Evolutionary conservation across 2,329 filamentous ascomycete genomes (phyloP), one percentile per base, ranked within the genome.

Genomic region (Claviceps humidiphila): DNA sequence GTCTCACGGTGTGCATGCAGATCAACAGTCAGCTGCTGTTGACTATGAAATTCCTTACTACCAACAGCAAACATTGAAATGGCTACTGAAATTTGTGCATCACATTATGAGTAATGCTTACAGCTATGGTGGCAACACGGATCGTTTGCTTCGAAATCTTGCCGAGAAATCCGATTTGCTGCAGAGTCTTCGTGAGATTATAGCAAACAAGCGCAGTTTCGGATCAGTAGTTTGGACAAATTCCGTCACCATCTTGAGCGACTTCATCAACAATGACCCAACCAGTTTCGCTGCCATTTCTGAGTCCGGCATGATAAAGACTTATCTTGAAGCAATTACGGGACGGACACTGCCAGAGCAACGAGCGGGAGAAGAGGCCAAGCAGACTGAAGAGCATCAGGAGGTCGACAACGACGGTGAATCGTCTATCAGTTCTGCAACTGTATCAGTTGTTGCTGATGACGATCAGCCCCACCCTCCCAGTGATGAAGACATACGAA

Each of bases 251-350:
- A 91, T 96, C 53, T 74, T 98, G 49, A 93, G 88, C 63, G 91
- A 89, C 60, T 98, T 98, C 67, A 95, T 99, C 61, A 94, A 99
- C 69, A 96, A 97, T 63, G 93, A 98, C 62, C 93, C 93, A 0
- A 98, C 93, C 0, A 98, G 93, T 66, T 98, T 95, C 65, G 85
- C 89, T 30, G 89, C 95, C 24, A 93, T 99, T 58, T 89, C 88
- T 14, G 93, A 99, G 69, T 91, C 93, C 49, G 89, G 89, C 22
- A 77, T 98, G 59, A 90, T 93, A 61, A 85, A 85, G 64, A 87
- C 83, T 50, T 85, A 96, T 54, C 75, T 99, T 14, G 84, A 91
- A 66, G 82, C 90, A 3, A 79, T 97, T 51, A 94, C 82, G 1
- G 75, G 78, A 4, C 71, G 69, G 26, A 61, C 69, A 5, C 64